Evolutionary conservation across 139 green algal species (phyloP).

Genomic region (Micractinium conductrix): DNA sequence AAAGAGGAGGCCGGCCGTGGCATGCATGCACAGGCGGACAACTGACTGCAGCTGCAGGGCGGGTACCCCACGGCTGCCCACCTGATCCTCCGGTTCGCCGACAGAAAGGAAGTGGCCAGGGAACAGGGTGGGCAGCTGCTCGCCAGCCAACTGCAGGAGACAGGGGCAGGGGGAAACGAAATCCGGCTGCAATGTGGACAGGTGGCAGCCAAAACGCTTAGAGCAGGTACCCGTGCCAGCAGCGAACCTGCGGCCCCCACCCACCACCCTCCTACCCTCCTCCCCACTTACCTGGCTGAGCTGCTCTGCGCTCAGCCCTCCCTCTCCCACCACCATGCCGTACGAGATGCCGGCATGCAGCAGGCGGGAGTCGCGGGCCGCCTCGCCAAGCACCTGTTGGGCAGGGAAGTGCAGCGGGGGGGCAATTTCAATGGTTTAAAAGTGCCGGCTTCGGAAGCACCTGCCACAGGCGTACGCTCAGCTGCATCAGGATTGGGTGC

Average conservation of each 20-base stretch:
- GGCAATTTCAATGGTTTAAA: too few relatives aligned
- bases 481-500: too few relatives aligned
- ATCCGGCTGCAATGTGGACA: neutral
- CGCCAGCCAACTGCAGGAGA: neutral
- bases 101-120: neutral
- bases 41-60: too few relatives aligned
- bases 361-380: constrained; percentile 12
- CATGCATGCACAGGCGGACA: too few relatives aligned
- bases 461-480: too few relatives aligned
- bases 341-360: constrained; percentile 11
- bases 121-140: constrained; percentile 26
- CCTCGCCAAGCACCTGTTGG: neutral
- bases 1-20: too few relatives aligned
- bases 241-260: neutral
- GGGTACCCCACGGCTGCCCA: too few relatives aligned
- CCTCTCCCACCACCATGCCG: neutral
- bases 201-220: neutral
- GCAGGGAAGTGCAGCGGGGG: neutral
- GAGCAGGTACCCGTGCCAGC: neutral
- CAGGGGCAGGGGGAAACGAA: neutral
- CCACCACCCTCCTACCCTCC: too few relatives aligned
- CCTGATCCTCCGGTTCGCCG: too few relatives aligned
- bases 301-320: neutral
- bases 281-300: neutral
- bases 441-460: too few relatives aligned